A percentile compares a stretch with the other conserved stretches of the same genome.
Evolutionary conservation across 176 grass and related monocot genomes (phyloP).

Genomic region (Dactylis glomerata): DNA sequence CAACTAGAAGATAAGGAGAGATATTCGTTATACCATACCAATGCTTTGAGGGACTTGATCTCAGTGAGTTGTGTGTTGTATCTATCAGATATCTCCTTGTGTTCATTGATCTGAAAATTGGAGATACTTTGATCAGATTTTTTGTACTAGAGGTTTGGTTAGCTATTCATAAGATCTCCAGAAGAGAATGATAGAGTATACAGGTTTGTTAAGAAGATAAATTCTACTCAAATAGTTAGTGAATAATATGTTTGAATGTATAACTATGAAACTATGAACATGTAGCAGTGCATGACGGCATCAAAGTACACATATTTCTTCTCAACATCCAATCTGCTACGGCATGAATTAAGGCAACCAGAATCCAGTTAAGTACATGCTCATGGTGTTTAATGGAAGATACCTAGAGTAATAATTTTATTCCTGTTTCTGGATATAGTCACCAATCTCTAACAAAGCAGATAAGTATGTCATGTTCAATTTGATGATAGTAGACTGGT

Average conservation of each 20-base stretch:
- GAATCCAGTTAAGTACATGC: not conserved
- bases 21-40: slow-evolving; percentile 56
- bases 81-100: slow-evolving; percentile 53
- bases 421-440: not conserved
- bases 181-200: not conserved
- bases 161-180: slow-evolving; percentile 16
- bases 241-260: not conserved
- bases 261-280: slow-evolving; percentile 17
- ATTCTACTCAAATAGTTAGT: not conserved
- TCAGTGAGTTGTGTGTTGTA: slow-evolving; percentile 59
- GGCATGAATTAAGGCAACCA: not conserved
- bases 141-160: slow-evolving; percentile 15
- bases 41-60: slow-evolving; percentile 71
- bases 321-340: not conserved
- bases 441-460: not conserved
- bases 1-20: slow-evolving; percentile 23
- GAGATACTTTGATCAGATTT: slow-evolving; percentile 35
- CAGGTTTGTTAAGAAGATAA: not conserved
- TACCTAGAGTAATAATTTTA: not conserved
- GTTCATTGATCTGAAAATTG: slow-evolving; percentile 71
- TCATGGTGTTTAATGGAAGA: not conserved
- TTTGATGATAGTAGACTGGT: no score
- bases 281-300: not conserved
- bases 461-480: not conserved
- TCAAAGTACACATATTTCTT: not conserved